Conservation (phyloP, 257 asterid genomes). For the Nicotiana tabacum region DNA sequence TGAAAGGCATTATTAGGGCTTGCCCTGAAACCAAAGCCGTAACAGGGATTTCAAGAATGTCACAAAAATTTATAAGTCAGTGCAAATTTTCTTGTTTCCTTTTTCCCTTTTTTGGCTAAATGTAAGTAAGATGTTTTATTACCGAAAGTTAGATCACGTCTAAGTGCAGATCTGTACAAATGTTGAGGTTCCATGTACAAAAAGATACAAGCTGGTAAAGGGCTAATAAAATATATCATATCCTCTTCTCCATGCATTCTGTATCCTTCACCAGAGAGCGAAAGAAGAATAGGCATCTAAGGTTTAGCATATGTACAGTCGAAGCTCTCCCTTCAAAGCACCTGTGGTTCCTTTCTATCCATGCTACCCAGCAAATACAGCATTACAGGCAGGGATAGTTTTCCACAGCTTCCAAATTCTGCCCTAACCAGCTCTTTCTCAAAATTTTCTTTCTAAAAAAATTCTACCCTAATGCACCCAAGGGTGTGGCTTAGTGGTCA, state of each 20-base stretch:
- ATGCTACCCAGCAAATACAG: background rate
- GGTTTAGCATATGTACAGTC: background rate
- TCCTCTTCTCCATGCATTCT: background rate
- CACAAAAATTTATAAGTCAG: background rate
- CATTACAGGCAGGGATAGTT: background rate
- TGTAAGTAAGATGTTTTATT: background rate
- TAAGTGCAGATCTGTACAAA: background rate
- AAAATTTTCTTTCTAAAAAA: background rate
- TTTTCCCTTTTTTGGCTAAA: background rate
- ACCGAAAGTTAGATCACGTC: background rate
- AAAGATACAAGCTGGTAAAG: background rate
- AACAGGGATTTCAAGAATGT: background rate
- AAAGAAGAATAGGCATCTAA: background rate
- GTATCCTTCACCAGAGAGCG: background rate
- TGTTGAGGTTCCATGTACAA: background rate
- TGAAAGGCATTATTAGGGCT: no score
- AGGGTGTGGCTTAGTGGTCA: no score
- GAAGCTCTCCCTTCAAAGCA: background rate
- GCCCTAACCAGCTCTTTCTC: background rate
- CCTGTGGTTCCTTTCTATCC: background rate
- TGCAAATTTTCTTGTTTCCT: background rate
- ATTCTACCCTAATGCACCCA: background rate
- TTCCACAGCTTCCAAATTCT: background rate
- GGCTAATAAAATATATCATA: background rate
- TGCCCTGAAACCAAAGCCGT: background rate